phyloP scores from a whole-genome alignment of 2,329 filamentous ascomycete species.

The Colletotrichum zoysiae region DNA sequence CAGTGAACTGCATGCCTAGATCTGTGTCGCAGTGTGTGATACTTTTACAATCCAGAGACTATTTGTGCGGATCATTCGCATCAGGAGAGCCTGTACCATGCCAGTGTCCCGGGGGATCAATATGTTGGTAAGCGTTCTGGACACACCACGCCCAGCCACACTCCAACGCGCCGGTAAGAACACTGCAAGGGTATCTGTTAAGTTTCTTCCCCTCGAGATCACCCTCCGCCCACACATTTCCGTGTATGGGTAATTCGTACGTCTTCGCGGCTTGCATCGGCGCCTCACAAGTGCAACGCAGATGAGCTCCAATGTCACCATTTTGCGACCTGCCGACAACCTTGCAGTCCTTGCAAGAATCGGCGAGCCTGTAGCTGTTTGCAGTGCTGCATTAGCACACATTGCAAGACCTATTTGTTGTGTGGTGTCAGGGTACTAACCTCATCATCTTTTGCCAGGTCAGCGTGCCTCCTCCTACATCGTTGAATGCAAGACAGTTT shows the following conservation, averaged over 20 bases:
- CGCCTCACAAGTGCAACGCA: neutral
- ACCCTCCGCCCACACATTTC: neutral
- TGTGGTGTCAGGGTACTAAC: neutral
- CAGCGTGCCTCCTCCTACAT: neutral
- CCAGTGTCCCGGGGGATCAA: neutral
- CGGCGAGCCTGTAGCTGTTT: slow-evolving; percentile 5
- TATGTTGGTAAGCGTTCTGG: neutral
- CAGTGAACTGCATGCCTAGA: no score
- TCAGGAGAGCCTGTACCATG: neutral
- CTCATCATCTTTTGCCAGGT: slow-evolving; percentile 1
- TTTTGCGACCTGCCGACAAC: neutral
- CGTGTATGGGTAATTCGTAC: neutral
- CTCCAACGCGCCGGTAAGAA: neutral
- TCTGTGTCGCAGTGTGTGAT: no score
- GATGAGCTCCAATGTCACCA: neutral
- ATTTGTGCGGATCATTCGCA: neutral
- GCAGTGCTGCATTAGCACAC: neutral
- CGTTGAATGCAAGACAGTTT: slow-evolving; percentile 2
- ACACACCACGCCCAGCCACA: slow-evolving; percentile 2
- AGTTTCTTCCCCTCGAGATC: neutral
- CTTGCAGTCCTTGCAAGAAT: neutral
- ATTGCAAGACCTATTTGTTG: no score
- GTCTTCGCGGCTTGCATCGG: neutral
- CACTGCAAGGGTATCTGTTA: neutral
- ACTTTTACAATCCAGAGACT: neutral